phyloP scores from a whole-genome alignment of 2,329 filamentous ascomycete genomes.

The Neoarthrinium moseri region DNA sequence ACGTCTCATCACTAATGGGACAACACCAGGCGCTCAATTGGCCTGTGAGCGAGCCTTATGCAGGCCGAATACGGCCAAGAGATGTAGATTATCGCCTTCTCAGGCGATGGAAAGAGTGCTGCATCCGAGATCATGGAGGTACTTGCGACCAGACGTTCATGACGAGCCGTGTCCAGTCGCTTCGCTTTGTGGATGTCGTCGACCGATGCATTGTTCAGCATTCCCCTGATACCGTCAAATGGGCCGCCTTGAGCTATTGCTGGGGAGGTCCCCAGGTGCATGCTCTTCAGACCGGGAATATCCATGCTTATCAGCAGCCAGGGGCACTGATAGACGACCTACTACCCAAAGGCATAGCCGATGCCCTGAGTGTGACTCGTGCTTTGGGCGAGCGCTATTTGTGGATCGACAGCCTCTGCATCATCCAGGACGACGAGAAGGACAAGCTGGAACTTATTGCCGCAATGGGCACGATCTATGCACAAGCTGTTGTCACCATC shows the following conservation, averaged over 20 bases:
- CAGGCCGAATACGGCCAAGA: background rate
- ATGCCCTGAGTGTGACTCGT: constrained; percentile 1
- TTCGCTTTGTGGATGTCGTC: constrained; percentile 1
- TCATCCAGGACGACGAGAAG: constrained; percentile 4
- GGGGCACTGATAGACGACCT: constrained; percentile 16
- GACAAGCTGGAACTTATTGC: background rate
- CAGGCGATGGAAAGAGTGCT: constrained; percentile 2
- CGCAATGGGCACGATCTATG: constrained; percentile 1
- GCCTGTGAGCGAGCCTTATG: background rate
- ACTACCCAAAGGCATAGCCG: background rate
- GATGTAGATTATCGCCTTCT: background rate
- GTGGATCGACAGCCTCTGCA: constrained; percentile 5
- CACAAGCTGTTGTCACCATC: background rate
- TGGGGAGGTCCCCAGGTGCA: constrained; percentile 2
- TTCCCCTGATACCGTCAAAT: background rate
- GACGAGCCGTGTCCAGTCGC: background rate
- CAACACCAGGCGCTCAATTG: background rate
- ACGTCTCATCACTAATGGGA: background rate
- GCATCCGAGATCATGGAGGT: background rate
- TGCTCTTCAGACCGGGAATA: background rate
- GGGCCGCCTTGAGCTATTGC: constrained; percentile 4
- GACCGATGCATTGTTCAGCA: background rate
- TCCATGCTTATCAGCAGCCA: background rate
- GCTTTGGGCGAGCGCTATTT: background rate
- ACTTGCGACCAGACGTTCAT: constrained; percentile 3